Evolutionary conservation across 2,329 filamentous ascomycete species (phyloP), one percentile per base, ranked within the genome.

Genomic region (Stagonosporopsis tanaceti): DNA sequence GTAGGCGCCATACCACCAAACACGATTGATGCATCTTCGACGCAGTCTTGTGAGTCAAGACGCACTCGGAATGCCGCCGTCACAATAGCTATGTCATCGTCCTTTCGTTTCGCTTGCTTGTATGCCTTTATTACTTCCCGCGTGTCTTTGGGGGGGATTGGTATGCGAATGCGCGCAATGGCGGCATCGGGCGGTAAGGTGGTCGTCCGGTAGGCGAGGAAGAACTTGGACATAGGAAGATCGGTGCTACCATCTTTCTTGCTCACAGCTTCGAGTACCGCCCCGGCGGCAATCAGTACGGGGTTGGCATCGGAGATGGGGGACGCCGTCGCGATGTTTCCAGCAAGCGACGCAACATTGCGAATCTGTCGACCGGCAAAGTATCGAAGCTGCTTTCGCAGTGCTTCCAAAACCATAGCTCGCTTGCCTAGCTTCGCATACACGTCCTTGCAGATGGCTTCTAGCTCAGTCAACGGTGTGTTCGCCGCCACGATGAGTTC

Each of bases 71-170:
- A 80, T 1, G 93, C 92, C 24, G 90, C 87, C 30, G 94, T 98
- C 20, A 97, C 95, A 66, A 98, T 98, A 2, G 94, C 95, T 70
- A 98, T 98, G 70, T 98, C 94, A 69, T 98, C 94, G 68, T 98
- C 94, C 73, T 97, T 97, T 60, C 95, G 82, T 80, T 98, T 98
- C 0, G 95, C 88, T 74, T 98, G 94, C 77, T 98, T 98, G 78
- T 97, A 98, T 0, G 93, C 89, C 50, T 91, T 87, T 71, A 96
- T 87, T 68, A 89, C 90, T 73, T 97, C 93, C 4, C 90, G 87
- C 59, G 88, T 88, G 37, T 85, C 82, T 1, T 82, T 80, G 0
- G 89, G 88, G 2, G 70, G 62, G 1, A 91, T 77, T 0, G 95
- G 94, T 50, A 98, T 91, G 2, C 89, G 85, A 59, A 98, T 90